Evolutionary conservation across 2,329 filamentous ascomycete species (phyloP), one percentile per base, ranked within the genome.

Genomic region (Furcasterigmium furcatum): DNA sequence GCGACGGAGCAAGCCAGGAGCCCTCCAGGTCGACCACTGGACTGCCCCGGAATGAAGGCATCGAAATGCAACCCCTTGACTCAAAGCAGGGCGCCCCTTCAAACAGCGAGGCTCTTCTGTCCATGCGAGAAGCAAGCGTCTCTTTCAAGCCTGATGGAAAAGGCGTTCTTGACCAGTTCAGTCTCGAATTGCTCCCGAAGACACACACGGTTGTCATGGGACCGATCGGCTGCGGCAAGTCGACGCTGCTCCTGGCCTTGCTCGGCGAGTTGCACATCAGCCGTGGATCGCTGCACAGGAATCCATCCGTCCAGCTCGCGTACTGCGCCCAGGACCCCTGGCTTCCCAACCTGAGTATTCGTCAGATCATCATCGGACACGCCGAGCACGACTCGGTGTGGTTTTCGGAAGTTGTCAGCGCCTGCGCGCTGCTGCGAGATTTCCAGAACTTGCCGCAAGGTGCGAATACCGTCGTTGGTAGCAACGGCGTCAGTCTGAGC

Each of bases 401-500:
- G 55, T 68, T 70, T 1, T 21, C 66, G 2, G 47, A 59, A 12
- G 61, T 63, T 36, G 34, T 12, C 6, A 18, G 18, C 6, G 34
- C 34, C 2, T 71, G 68, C n/a, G 62, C 59, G 25, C 48, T 68
- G 16, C 32, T 49, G 2, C 46, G 52, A 2, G 65, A 68, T 41
- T 43, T 66, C 3, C 18, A 21, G 0, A 49, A 52, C 5, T 50
- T 67, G 1, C 54, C 62, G 0, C 36, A 56, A 1, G 61, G 64
- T 12, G 64, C 34, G 19, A 16, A 80, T 50, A 90, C 86, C 1
- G 67, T 79, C 43, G 74, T 88, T 22, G 86, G 86, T 27, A 82
- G 81, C 45, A 77, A 79, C 40, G 87, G 86, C 13, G 78, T 84
- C 0, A 79, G 77, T 1, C 67, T 88, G 5, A 85, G 80, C 0